Evolutionary conservation across 371 early-diverging fungal species (phyloP).

Genomic region (Batkoa obscura): DNA sequence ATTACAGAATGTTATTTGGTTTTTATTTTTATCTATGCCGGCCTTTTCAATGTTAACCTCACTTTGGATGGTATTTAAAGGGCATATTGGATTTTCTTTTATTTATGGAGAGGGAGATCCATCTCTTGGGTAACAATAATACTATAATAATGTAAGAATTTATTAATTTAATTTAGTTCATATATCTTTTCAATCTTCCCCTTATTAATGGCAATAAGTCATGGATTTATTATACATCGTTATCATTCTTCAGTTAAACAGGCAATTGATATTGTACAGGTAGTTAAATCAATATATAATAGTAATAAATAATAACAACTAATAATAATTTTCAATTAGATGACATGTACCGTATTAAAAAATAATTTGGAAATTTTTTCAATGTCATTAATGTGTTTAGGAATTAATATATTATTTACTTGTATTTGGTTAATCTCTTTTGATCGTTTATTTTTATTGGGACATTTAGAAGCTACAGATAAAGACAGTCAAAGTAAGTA

Average conservation of each 20-base stretch:
- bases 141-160: too few relatives aligned
- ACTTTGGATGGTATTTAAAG: too few relatives aligned
- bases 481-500: neutral
- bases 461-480: neutral
- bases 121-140: too few relatives aligned
- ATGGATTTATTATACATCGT: neutral
- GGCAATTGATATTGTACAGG: neutral
- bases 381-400: neutral
- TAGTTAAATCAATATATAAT: neutral
- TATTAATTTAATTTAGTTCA: neutral
- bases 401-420: neutral
- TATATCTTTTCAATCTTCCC: neutral
- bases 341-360: neutral
- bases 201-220: neutral
- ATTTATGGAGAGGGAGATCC: too few relatives aligned
- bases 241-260: neutral
- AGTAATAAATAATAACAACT: neutral
- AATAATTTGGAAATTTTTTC: neutral
- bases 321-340: neutral
- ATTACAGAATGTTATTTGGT: too few relatives aligned
- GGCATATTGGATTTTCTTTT: too few relatives aligned
- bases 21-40: neutral
- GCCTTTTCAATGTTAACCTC: neutral
- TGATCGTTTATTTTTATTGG: constrained; percentile 3
- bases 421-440: neutral